Evolutionary conservation across 768 basidiomycete species (phyloP).

Genomic region (Boletus sp.): DNA sequence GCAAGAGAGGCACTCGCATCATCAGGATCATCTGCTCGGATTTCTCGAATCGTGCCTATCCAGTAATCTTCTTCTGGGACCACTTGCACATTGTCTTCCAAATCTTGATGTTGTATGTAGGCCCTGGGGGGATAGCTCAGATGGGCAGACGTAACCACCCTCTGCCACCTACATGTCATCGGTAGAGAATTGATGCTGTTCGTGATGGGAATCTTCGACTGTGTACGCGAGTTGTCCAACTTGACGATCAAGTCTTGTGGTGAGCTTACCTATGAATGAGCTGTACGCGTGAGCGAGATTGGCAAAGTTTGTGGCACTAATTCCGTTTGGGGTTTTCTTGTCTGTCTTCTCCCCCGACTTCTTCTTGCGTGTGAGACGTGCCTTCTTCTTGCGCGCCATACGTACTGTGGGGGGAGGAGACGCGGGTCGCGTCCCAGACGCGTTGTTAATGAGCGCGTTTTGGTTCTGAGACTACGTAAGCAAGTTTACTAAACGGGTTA

Average conservation of each 20-base stretch:
- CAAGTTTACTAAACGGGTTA: conserved; percentile 16
- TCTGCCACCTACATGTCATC: conserved; percentile 33
- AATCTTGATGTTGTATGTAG: conserved; percentile 25
- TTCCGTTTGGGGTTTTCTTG: not conserved
- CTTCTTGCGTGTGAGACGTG: conserved; percentile 20
- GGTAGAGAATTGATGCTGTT: conserved; percentile 23
- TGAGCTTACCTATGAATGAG: conserved; percentile 18
- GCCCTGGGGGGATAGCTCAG: conserved; percentile 24
- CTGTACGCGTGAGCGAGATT: conserved; percentile 2
- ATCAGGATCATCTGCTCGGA: conserved; percentile 32
- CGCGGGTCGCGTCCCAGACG: conserved; percentile 24
- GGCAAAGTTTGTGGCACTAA: conserved; percentile 14
- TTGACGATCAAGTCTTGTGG: not conserved
- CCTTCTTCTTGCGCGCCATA: conserved; percentile 25
- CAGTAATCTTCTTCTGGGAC: conserved; percentile 43
- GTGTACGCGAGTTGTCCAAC: not conserved
- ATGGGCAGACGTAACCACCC: not conserved
- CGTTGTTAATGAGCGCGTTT: conserved; percentile 28
- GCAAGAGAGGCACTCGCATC: conserved; percentile 23
- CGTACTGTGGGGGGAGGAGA: not conserved
- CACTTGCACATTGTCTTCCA: not conserved
- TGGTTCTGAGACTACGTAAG: conserved; percentile 19
- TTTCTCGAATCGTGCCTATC: conserved; percentile 49
- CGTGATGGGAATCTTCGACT: conserved; percentile 17
- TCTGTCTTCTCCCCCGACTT: not conserved